Percentiles rank a stretch among this genome's conserved stretches.
phyloP scores from a whole-genome alignment of 176 grass and related monocot species.

The Elymus sibiricus region DNA sequence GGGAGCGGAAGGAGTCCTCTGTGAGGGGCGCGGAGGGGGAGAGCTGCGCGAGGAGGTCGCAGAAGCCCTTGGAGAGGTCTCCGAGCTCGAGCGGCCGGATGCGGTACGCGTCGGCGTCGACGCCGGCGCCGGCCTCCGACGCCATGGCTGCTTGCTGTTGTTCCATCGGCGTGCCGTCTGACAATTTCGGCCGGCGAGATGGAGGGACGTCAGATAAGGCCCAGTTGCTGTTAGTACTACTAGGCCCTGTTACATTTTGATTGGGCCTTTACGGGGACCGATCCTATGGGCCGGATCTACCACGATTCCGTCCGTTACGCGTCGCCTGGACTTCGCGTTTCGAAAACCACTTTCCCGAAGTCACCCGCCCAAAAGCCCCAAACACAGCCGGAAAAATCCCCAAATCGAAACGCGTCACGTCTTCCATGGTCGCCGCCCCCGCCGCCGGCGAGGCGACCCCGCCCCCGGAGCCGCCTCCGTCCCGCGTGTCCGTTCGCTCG shows the following conservation, averaged over 20 bases:
- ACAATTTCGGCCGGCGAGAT: background rate
- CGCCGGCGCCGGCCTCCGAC: background rate
- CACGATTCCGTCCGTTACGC: background rate
- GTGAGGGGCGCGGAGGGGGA: constrained; percentile 42
- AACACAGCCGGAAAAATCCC: constrained; percentile 3
- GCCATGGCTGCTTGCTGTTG: background rate
- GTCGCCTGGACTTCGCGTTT: constrained; percentile 6
- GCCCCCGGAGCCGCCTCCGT: background rate
- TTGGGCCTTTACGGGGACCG: background rate
- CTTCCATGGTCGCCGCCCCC: constrained; percentile 37
- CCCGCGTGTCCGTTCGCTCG: constrained; percentile 18
- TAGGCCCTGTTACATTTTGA: background rate
- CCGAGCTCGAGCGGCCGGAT: constrained; percentile 54
- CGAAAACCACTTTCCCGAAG: constrained; percentile 9
- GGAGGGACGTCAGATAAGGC: background rate
- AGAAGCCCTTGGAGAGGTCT: constrained; percentile 56
- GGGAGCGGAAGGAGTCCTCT: constrained; percentile 38
- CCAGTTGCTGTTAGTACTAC: background rate
- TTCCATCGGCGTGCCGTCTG: constrained; percentile 7
- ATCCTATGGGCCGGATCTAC: background rate
- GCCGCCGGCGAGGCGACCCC: constrained; percentile 36
- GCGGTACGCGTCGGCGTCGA: constrained; percentile 13
- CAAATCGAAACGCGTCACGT: constrained; percentile 9
- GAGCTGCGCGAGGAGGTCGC: constrained; percentile 58
- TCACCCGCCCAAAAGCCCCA: constrained; percentile 30